Evolutionary conservation across 441 rosid genomes (phyloP).

Genomic region (Mallotus repandus): DNA sequence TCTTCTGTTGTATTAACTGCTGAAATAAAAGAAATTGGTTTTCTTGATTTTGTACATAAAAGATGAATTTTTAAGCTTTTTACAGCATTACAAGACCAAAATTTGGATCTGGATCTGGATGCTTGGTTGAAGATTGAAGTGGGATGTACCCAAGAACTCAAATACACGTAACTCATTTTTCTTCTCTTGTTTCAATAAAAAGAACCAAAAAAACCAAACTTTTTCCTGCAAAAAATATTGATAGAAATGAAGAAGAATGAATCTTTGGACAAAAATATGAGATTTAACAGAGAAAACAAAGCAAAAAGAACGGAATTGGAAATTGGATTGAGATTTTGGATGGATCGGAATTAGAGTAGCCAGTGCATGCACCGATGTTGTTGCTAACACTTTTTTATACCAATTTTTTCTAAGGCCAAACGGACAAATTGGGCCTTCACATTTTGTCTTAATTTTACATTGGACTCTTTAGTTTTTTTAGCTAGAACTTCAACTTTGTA

Average conservation of each 20-base stretch:
- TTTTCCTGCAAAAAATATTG: too few species aligned
- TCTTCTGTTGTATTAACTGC: conserved; percentile 49
- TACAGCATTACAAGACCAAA: not conserved
- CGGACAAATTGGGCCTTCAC: too few species aligned
- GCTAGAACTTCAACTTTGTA: too few species aligned
- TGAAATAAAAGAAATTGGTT: conserved; percentile 34
- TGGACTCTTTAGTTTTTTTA: too few species aligned
- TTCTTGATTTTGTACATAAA: too few species aligned
- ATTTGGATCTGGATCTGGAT: conserved; percentile 37
- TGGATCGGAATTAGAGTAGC: not conserved
- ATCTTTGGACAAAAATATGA: not conserved
- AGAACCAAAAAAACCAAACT: too few species aligned
- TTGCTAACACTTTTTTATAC: too few species aligned
- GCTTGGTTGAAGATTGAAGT: conserved; percentile 31
- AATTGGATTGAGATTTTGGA: not conserved
- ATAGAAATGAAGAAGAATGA: not conserved
- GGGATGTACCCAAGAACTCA: conserved; percentile 45
- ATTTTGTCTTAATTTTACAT: too few species aligned
- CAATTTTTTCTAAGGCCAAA: too few species aligned
- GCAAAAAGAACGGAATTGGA: not conserved
- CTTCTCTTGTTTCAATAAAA: too few species aligned
- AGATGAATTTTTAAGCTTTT: too few species aligned
- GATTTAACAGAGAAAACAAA: not conserved
- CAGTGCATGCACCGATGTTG: too few species aligned
- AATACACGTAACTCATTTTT: conserved; percentile 52